Conservation (phyloP, 2,329 filamentous ascomycete genomes). For the Aspergillus carbonarius region DNA sequence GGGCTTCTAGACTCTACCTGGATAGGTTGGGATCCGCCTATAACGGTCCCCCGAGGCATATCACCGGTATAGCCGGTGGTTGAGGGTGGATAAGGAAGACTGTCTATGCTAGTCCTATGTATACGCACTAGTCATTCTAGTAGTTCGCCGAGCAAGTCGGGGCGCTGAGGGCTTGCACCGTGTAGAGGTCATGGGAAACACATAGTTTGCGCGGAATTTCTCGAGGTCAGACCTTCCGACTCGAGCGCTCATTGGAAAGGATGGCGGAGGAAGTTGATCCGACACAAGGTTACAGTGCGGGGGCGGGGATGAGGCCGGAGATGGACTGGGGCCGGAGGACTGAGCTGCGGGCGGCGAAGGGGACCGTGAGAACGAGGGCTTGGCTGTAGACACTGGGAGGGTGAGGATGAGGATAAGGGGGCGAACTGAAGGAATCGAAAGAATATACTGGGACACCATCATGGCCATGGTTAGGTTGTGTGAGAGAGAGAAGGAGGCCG, state of each 20-base stretch:
- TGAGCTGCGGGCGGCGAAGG: background rate
- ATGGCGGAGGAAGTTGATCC: background rate
- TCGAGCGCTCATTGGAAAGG: background rate
- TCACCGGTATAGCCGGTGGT: background rate
- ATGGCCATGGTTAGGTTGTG: no score
- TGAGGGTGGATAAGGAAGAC: background rate
- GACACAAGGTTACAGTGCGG: background rate
- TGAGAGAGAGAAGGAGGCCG: no score
- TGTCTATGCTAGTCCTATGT: no score
- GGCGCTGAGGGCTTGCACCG: background rate
- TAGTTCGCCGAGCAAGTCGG: background rate
- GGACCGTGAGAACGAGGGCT: no score
- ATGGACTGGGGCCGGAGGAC: background rate
- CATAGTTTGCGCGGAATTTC: background rate
- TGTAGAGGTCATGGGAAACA: background rate
- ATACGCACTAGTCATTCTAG: background rate
- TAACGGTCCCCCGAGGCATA: background rate
- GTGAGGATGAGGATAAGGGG: background rate
- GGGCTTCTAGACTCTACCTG: background rate
- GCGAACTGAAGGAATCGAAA: no score
- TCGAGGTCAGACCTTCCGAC: background rate
- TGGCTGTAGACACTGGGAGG: background rate
- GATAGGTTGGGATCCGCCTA: background rate
- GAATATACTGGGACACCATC: no score
- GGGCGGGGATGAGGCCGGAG: background rate